Conservation (phyloP, 352 stramenopile species). For the Phytophthora kernoviae region DNA sequence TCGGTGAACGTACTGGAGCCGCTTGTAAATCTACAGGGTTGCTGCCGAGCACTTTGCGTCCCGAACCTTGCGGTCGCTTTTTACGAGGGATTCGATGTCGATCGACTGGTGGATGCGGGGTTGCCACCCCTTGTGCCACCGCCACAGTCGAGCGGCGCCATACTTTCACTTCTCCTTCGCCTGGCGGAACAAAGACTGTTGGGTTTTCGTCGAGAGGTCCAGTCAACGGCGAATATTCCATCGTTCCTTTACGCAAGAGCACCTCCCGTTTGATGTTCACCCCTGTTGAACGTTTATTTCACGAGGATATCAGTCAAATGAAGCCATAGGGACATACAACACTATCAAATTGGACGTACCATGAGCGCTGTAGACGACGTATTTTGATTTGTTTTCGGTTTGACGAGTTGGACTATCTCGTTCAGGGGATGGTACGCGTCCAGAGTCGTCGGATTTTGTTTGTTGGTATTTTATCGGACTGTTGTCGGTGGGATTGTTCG, state of each 20-base stretch:
- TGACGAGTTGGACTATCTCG: constrained; percentile 1
- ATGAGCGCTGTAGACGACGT: constrained; percentile 19
- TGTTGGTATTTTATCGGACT: background rate
- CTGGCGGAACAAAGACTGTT: background rate
- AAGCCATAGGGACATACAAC: too few relatives aligned
- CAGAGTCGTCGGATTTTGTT: background rate
- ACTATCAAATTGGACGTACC: constrained; percentile 7
- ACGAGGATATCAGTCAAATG: background rate
- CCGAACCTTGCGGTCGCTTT: constrained; percentile 3
- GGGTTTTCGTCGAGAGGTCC: constrained; percentile 10
- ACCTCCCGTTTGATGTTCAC: constrained; percentile 16
- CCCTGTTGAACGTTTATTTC: constrained; percentile 5
- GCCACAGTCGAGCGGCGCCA: constrained; percentile 26
- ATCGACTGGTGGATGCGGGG: constrained; percentile 18
- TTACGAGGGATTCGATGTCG: constrained; percentile 10
- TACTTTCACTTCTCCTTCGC: constrained; percentile 8
- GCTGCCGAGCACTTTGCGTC: background rate
- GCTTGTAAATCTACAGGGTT: background rate
- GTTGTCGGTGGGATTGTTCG: background rate
- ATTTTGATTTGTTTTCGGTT: constrained; percentile 4
- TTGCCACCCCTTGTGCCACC: constrained; percentile 1
- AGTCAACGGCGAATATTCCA: constrained; percentile 16
- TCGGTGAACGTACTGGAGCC: background rate
- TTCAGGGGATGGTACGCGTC: background rate
- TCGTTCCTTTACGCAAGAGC: constrained; percentile 24